Base-by-base conservation (phyloP, 2,329 filamentous ascomycete genomes). In the Fusarium sp. region DNA sequence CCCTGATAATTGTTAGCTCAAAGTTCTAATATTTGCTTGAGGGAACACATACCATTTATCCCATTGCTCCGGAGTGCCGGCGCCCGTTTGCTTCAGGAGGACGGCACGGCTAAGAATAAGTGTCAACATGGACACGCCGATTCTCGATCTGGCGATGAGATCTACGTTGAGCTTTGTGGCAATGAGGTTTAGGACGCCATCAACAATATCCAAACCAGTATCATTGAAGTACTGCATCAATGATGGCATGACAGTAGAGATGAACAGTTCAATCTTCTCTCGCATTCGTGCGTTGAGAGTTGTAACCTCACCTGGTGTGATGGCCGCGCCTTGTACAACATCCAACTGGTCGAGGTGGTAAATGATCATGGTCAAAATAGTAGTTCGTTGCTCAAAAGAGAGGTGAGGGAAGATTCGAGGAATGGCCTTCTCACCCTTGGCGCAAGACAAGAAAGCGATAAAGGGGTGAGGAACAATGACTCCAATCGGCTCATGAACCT, bases 351-450 rank as follows among this genome's bases (percentile, higher is more conserved):
- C 96, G 35, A 99, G 91, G 78, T 98, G 95, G 61, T 98, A 92
- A 68, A 97, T 91, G 75, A 99, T 96, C 89, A 99, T 96, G 6
- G 96, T 99, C 71, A 99, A 88, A 72, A 98, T 94, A 1, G 95
- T 98, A 24, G 96, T 95, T 59, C 96, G 94, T 83, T 98, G 95
- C 80, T 98, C 93, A 71, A 95, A 93, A 73, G 93, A 93, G 62
- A 98, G 93, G 79, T 98, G 94, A 50, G 95, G 93, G 89, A 98
- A 98, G 62, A 98, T 93, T 64, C 96, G 94, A 59, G 95, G 95
- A 70, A 99, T 94, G 2, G 94, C 94, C 85, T 96, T 98, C 86
- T 98, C 98, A 79, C 96, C 96, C 86, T 99, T 99, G 76, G 92
- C 91, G 79, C 96, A 97, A 6, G 95, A 97, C 56, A 99, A 87